Conservation (phyloP, 257 asterid genomes). For the Fraxinus americana region DNA sequence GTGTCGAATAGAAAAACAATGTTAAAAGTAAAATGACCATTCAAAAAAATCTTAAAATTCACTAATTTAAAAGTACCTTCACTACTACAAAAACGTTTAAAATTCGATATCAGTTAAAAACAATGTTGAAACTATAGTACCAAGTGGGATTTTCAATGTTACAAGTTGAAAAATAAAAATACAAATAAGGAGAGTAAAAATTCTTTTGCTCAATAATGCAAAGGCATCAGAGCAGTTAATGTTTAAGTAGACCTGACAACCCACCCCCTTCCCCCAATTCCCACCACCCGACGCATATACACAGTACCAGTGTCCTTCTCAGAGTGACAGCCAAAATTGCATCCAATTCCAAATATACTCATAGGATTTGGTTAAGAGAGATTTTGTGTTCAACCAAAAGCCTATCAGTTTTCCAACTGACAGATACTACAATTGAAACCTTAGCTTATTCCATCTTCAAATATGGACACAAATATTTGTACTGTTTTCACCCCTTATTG, state of each 20-base stretch:
- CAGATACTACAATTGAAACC: conserved; percentile 31
- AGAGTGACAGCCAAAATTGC: conserved; percentile 48
- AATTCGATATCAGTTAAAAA: no score
- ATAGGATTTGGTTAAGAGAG: background rate
- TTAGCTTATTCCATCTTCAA: conserved; percentile 32
- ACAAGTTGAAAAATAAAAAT: conserved; percentile 15
- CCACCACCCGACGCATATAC: conserved; percentile 17
- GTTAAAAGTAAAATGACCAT: background rate
- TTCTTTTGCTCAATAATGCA: conserved; percentile 39
- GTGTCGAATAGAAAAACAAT: background rate
- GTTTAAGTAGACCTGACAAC: conserved; percentile 52
- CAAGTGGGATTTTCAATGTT: background rate
- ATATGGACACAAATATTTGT: background rate
- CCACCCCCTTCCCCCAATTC: conserved; percentile 27
- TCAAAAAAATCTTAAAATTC: no score
- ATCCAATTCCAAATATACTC: conserved; percentile 38
- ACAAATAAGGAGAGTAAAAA: conserved; percentile 25
- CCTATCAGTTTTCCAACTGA: conserved; percentile 33
- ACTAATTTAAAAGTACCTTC: no score
- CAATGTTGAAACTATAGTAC: no score
- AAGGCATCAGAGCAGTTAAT: conserved; percentile 53
- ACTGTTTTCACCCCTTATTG: conserved; percentile 26
- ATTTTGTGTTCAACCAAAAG: conserved; percentile 26
- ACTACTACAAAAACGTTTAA: no score
- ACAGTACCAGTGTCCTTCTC: conserved; percentile 45